These are phyloP conservation scores for Phytophthora citrophthora DNA, from an alignment of 352 stramenopile species.

Conservation along the genomic window DNA sequence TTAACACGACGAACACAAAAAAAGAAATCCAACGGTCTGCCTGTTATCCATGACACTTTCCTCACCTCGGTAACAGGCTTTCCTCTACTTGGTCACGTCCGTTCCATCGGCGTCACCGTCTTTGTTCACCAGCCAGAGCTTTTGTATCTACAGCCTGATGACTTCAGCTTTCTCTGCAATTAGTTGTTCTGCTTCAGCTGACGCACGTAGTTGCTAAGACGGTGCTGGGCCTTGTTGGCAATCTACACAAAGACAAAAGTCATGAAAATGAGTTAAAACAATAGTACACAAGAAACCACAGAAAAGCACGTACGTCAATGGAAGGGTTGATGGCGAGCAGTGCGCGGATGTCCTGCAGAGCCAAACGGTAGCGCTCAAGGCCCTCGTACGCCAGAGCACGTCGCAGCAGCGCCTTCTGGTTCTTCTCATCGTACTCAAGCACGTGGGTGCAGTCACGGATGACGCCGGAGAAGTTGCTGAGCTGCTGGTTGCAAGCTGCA, in stretches of 20 bases:
- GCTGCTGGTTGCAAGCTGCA: slow-evolving; percentile 96
- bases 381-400: slow-evolving; percentile 95
- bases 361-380: slow-evolving; percentile 93
- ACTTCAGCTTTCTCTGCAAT: slow-evolving; percentile 18
- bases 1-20: slow-evolving; percentile 14
- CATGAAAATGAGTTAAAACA: slow-evolving; percentile 4
- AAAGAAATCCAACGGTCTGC: slow-evolving; percentile 35
- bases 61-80: slow-evolving; percentile 9
- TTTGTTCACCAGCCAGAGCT: slow-evolving; percentile 4
- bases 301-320: slow-evolving; percentile 70
- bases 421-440: slow-evolving; percentile 93
- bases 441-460: slow-evolving; percentile 96
- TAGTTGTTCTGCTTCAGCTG: slow-evolving; percentile 86
- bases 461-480: slow-evolving; percentile 96
- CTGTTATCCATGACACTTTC: slow-evolving; percentile 38
- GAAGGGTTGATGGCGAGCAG: slow-evolving; percentile 89
- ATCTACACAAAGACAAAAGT: slow-evolving; percentile 48
- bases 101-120: slow-evolving; percentile 1
- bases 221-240: slow-evolving; percentile 90
- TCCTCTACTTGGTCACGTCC: slow-evolving; percentile 29
- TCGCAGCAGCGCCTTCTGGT: slow-evolving; percentile 96
- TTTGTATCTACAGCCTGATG: not conserved
- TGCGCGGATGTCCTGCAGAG: slow-evolving; percentile 87
- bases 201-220: slow-evolving; percentile 88
- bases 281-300: not conserved